Base-by-base conservation (phyloP, 2,329 filamentous ascomycete species). In the Paracoccidioides lutzii region DNA sequence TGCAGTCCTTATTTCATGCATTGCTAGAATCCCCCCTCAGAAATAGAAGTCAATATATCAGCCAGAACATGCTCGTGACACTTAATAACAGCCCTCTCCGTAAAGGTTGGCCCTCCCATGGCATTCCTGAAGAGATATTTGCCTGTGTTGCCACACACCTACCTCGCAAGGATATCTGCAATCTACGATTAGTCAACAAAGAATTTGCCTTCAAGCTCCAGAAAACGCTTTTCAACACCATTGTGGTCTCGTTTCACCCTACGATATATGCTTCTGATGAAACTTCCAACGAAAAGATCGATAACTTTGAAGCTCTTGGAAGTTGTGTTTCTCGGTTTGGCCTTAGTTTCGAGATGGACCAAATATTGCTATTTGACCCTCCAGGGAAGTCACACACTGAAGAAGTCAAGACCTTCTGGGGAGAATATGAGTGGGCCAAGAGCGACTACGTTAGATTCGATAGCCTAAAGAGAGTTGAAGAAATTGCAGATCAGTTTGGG, bases 281-380 rank as follows among this genome's bases (percentile, higher is more conserved):
- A 59, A 5, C 67, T 68, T 63, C 53, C 62, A 43, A 72, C 71
- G 59, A 69, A 65, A 60, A 65, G 57, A 50, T 64, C 59, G 55
- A 58, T 46, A 79, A 57, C 77, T 85, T 37, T 84, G 85, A 61
- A 69, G 80, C 60, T 76, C 77, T 14, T 83, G 85, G 66, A 81
- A 81, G 9, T 70, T 71, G 81, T 55, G 84, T 88, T 55, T 71
- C 73, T 33, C 78, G 77, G 54, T 86, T 85, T 62, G 84, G 82
- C 4, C 78, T 88, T 64, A 82, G 81, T 30, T 81, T 87, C 58
- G 84, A 87, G 62, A 75, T 87, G n/a, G 77, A 80, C 55, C 80
- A 85, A 63, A 9, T 69, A 71, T 10, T 68, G 10, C 15, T 55
- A 22, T 57, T 51, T 35, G n/a, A 44, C 7, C 41, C 82, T 6